Evolutionary conservation across 1,284 basidiomycete genomes (phyloP), one percentile per base, ranked within the genome.

Genomic region (Cryptococcus floricola): DNA sequence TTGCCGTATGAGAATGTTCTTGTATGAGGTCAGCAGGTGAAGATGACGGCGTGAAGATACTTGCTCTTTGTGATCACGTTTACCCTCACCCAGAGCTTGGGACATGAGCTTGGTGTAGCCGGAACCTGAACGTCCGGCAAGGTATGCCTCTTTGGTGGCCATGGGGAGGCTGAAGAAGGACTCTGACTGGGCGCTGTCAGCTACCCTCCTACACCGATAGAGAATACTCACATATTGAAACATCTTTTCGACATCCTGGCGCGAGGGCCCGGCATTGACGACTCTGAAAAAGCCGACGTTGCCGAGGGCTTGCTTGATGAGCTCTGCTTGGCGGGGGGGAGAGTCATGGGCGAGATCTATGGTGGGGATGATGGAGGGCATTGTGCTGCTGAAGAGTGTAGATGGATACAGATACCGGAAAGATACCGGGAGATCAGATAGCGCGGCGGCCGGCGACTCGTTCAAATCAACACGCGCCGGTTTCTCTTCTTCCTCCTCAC

Each of bases 51-150:
- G 25, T 13, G 25, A 31, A 12, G 27, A 19, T 28, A 39, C 61
- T 55, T 37, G 62, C 63, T 65, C 63, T 54, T 62, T 62, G 48
- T 65, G 59, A 50, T 65, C 63, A 14, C 61, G 37, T 50, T 58
- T 60, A n/a, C 59, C 59, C 42, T 60, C 52, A 14, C 63, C 63
- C 5, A 65, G 53, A 45, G 60, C 61, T 44, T 65, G 63, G 16
- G 57, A 52, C 23, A 60, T 48, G 25, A 59, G 56, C 45, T 59
- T 62, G 19, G 49, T 60, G 42, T 65, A 65, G 16, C 63, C 63
- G 9, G 56, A 56, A 5, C 63, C 63, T 34, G 53, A 56, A 31
- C 39, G 41, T 2, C 59, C 57, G 12, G 63, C 61, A 12, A 60
- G 50, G 38, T 54, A 65, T 5, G 44, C 43, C 38, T 60, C 61